Evolutionary conservation across 129 eudicot species (phyloP).

Genomic region (Calendula officinalis): DNA sequence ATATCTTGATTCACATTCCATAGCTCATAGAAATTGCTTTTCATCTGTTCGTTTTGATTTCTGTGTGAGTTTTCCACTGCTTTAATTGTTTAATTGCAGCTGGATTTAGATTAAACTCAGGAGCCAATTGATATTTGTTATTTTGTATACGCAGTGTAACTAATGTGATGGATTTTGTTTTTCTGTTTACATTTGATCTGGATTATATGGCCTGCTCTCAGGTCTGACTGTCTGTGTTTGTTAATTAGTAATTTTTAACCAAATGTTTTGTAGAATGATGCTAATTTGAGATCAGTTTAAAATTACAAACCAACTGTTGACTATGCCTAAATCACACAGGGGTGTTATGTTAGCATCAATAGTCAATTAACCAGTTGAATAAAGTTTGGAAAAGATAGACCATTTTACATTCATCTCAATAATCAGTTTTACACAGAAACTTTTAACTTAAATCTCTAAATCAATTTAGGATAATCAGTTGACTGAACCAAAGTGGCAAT

Average conservation of each 20-base stretch:
- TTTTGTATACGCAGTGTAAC: constrained; percentile 2
- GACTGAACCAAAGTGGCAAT: background rate
- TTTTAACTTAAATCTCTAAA: background rate
- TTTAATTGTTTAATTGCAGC: background rate
- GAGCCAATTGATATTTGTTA: background rate
- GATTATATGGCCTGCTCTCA: background rate
- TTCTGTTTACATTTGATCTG: constrained; percentile 5
- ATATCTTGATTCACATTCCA: background rate
- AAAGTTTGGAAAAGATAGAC: background rate
- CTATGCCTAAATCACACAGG: background rate
- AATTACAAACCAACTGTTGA: constrained; percentile 10
- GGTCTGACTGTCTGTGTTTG: background rate
- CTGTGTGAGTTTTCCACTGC: constrained; percentile 6
- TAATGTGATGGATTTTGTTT: background rate
- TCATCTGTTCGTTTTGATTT: constrained; percentile 8
- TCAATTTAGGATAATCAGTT: background rate
- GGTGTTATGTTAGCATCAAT: background rate
- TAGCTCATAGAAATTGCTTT: background rate
- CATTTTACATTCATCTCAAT: constrained; percentile 1
- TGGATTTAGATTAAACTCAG: background rate
- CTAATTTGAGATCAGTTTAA: constrained; percentile 9
- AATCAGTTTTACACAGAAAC: constrained; percentile 1
- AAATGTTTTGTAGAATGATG: background rate
- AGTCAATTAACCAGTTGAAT: background rate
- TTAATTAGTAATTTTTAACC: background rate